phyloP scores from a whole-genome alignment of 805 yeast species.

The Starmerella geochares region DNA sequence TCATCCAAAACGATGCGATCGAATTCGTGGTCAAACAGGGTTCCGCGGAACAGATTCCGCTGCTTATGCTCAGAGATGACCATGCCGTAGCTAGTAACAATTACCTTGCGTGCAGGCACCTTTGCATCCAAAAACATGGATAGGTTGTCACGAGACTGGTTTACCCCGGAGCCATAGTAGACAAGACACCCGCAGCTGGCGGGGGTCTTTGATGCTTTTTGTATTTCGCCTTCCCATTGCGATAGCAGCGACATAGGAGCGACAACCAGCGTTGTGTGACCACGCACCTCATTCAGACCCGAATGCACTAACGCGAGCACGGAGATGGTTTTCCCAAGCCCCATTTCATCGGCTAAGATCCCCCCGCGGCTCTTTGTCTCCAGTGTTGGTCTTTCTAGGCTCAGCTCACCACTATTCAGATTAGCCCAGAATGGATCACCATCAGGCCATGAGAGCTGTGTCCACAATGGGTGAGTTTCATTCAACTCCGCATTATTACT shows the following conservation, averaged over 20 bases:
- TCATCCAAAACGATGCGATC: constrained; percentile 76
- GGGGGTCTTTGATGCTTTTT: constrained; percentile 35
- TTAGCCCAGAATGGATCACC: constrained; percentile 55
- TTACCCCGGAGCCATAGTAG: constrained; percentile 59
- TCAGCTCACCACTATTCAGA: constrained; percentile 68
- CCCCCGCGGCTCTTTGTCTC: constrained; percentile 64
- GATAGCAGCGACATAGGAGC: constrained; percentile 86
- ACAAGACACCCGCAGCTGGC: constrained; percentile 34
- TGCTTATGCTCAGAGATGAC: constrained; percentile 64
- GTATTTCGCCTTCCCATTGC: constrained; percentile 83
- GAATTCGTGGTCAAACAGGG: constrained; percentile 57
- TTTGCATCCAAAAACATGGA: constrained; percentile 35
- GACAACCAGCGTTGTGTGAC: constrained; percentile 49
- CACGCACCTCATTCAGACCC: constrained; percentile 28
- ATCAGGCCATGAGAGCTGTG: constrained; percentile 61
- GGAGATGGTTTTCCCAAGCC: constrained; percentile 85
- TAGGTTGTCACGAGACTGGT: constrained; percentile 27
- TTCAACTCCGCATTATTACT: constrained; percentile 32
- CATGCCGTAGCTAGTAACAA: constrained; percentile 82
- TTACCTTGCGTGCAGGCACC: constrained; percentile 49
- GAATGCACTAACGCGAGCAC: constrained; percentile 63
- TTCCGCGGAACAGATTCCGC: constrained; percentile 25
- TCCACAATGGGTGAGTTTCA: constrained; percentile 75
- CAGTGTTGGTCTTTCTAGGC: constrained; percentile 55
- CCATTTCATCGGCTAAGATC: constrained; percentile 93